phyloP scores from a whole-genome alignment of 441 rosid genomes.

The Populus hybrid region DNA sequence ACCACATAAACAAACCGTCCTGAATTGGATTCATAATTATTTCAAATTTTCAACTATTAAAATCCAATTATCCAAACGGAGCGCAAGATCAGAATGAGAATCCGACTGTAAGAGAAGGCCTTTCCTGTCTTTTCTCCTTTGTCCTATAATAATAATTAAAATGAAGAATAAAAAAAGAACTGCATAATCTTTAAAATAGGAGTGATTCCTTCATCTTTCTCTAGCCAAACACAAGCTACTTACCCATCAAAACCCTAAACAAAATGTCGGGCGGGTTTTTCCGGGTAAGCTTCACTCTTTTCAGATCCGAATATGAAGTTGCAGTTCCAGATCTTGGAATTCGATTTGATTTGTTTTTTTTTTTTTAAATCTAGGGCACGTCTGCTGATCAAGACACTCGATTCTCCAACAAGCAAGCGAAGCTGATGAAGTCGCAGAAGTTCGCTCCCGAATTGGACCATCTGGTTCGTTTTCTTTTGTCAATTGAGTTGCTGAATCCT shows the following conservation, averaged over 20 bases:
- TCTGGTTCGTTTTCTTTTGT: slow-evolving; percentile 48
- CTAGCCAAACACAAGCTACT: not conserved
- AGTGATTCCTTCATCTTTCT: not conserved
- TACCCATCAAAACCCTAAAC: slow-evolving; percentile 40
- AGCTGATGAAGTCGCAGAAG: slow-evolving; percentile 90
- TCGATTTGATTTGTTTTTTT: slow-evolving; percentile 5
- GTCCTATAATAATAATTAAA: not conserved
- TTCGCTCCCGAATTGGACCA: slow-evolving; percentile 82
- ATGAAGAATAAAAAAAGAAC: not conserved
- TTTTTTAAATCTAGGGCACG: slow-evolving; percentile 56
- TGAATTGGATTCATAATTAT: too few species aligned
- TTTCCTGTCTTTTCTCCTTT: not conserved
- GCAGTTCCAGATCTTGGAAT: slow-evolving; percentile 20
- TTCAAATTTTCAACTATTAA: too few species aligned
- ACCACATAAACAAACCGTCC: too few species aligned
- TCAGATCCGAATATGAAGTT: not conserved
- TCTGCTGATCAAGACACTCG: slow-evolving; percentile 98
- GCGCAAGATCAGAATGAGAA: too few species aligned
- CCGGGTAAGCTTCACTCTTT: slow-evolving; percentile 41
- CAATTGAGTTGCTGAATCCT: not conserved
- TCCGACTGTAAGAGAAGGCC: not conserved
- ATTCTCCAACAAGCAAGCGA: slow-evolving; percentile 98
- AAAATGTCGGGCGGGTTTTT: slow-evolving; percentile 93
- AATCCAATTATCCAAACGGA: not conserved
- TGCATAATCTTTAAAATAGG: not conserved